Conservation (phyloP, 371 early-diverging fungal species). For the Umbelopsis sp. region DNA sequence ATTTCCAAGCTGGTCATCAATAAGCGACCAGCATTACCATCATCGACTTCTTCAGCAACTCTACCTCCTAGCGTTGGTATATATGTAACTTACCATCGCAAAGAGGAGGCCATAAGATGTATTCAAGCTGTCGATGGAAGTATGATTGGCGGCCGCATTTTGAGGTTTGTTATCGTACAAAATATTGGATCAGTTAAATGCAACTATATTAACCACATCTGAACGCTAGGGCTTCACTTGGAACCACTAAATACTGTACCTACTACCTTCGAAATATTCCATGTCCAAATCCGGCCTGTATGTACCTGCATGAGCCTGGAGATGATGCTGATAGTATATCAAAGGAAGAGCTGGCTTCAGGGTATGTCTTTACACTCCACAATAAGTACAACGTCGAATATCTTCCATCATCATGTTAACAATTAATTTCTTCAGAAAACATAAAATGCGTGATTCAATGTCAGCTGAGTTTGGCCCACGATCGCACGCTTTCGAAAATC, state of each 20-base stretch:
- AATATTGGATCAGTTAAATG: neutral
- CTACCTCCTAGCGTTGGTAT: conserved; percentile 73
- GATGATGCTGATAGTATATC: conserved; percentile 70
- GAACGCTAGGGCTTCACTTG: conserved; percentile 56
- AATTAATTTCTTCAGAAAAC: conserved; percentile 39
- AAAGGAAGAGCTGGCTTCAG: conserved; percentile 47
- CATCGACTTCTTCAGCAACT: conserved; percentile 41
- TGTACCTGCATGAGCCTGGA: conserved; percentile 89
- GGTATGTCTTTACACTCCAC: conserved; percentile 26
- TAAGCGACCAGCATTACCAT: conserved; percentile 64
- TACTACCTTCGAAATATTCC: conserved; percentile 78
- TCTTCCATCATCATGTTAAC: neutral
- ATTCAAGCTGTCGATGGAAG: conserved; percentile 94
- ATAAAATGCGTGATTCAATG: conserved; percentile 61
- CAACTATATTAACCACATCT: neutral
- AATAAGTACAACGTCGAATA: neutral
- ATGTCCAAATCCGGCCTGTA: conserved; percentile 84
- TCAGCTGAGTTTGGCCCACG: conserved; percentile 38
- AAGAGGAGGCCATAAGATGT: conserved; percentile 90
- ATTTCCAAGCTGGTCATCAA: conserved; percentile 92
- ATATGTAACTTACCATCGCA: conserved; percentile 86
- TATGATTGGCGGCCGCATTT: conserved; percentile 82
- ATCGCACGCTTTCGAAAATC: conserved; percentile 28
- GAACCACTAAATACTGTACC: conserved; percentile 92
- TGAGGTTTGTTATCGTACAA: conserved; percentile 50